These are phyloP conservation scores for Sporothrix inflata DNA, from an alignment of 2,329 filamentous ascomycete species.

Conservation along the genomic window DNA sequence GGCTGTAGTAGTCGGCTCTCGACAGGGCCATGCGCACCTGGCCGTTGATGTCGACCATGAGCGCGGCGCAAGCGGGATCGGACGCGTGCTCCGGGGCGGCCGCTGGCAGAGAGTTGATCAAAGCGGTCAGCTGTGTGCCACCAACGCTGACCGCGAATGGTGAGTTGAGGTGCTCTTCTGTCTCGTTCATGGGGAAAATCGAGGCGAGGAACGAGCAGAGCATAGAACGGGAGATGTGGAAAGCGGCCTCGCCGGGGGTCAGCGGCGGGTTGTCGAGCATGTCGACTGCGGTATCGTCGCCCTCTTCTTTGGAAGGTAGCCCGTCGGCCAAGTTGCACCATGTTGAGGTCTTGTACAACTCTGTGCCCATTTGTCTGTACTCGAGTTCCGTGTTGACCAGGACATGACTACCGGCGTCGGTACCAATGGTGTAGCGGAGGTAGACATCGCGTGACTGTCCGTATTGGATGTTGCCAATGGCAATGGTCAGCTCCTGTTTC, in stretches of 20 bases:
- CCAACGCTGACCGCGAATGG: slow-evolving; percentile 2
- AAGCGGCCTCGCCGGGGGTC: slow-evolving; percentile 46
- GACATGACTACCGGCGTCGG: neutral
- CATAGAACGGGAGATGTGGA: slow-evolving; percentile 55
- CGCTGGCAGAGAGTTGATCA: slow-evolving; percentile 26
- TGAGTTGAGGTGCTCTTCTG: slow-evolving; percentile 45
- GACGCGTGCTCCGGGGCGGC: neutral
- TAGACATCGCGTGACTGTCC: slow-evolving; percentile 63
- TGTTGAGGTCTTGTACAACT: neutral
- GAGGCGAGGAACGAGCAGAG: slow-evolving; percentile 55
- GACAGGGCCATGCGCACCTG: slow-evolving; percentile 56
- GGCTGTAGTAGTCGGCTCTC: slow-evolving; percentile 44
- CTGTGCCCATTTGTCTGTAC: slow-evolving; percentile 41
- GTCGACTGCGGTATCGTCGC: neutral
- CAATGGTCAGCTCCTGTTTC: slow-evolving; percentile 42
- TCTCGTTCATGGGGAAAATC: slow-evolving; percentile 46
- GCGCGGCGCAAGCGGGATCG: slow-evolving; percentile 49
- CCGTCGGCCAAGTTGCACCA: slow-evolving; percentile 1
- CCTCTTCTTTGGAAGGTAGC: neutral
- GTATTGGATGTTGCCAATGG: slow-evolving; percentile 59
- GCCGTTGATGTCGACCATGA: slow-evolving; percentile 57
- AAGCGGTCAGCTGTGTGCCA: slow-evolving; percentile 21
- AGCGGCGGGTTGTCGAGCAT: slow-evolving; percentile 34
- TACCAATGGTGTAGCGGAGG: slow-evolving; percentile 43
- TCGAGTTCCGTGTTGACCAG: slow-evolving; percentile 42